Conservation (phyloP, 163 green algal species). For the Volvox carteri region DNA sequence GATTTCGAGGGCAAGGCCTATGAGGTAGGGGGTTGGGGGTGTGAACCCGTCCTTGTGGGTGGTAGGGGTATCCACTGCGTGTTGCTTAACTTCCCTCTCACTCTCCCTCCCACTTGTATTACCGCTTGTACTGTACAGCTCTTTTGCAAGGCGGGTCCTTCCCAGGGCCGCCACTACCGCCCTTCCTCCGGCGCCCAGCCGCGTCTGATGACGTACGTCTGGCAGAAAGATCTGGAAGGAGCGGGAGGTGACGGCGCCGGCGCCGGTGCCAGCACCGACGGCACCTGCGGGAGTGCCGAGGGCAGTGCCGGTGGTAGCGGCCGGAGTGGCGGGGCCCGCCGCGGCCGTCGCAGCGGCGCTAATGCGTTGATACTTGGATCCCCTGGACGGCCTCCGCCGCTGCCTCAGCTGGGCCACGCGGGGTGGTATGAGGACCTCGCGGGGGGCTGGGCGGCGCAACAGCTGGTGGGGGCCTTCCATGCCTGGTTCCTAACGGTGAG, state of each 20-base stretch:
- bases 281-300: not conserved
- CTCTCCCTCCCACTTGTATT: not conserved
- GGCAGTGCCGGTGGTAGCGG: not conserved
- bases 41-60: no score
- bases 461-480: slow-evolving; percentile 41
- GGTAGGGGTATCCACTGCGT: not conserved
- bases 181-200: not conserved
- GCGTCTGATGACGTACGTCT: slow-evolving; percentile 46
- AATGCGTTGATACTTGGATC: not conserved
- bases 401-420: not conserved
- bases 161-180: not conserved
- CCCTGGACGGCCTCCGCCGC: not conserved
- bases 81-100: not conserved
- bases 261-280: not conserved
- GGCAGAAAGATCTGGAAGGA: not conserved
- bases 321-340: not conserved
- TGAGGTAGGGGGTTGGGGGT: not conserved
- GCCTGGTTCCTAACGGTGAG: slow-evolving; percentile 35
- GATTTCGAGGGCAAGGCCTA: slow-evolving; percentile 40
- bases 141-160: slow-evolving; percentile 13
- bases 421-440: slow-evolving; percentile 35
- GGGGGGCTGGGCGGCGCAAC: slow-evolving; percentile 7
- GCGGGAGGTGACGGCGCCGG: not conserved
- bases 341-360: not conserved
- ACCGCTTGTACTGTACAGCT: no score